These are phyloP conservation scores for Rosa persica DNA, from an alignment of 306 rosid genomes.

Conservation along the genomic window DNA sequence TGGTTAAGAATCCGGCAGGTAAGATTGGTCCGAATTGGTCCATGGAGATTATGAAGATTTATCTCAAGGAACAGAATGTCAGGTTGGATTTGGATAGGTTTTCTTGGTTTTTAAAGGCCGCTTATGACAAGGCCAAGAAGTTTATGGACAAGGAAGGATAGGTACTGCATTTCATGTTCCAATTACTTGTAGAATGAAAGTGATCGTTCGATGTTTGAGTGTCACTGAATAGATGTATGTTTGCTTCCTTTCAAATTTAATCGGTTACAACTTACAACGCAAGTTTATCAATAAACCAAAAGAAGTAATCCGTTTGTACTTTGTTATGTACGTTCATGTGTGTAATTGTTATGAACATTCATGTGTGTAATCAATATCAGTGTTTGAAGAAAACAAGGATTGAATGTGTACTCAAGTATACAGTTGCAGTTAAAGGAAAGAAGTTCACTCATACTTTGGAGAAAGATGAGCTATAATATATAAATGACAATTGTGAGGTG, in stretches of 20 bases:
- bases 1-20: background rate
- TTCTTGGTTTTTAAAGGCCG: constrained; percentile 7
- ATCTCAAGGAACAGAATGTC: constrained; percentile 19
- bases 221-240: background rate
- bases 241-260: background rate
- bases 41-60: constrained; percentile 2
- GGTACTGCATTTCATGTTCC: background rate
- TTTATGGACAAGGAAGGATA: constrained; percentile 9
- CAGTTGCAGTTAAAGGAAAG: too few species aligned
- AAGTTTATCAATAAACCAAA: background rate
- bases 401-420: too few species aligned
- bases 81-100: constrained; percentile 17
- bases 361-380: too few species aligned
- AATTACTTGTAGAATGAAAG: background rate
- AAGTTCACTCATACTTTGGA: too few species aligned
- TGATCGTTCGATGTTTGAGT: background rate
- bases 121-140: constrained; percentile 9
- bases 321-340: too few species aligned
- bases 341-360: too few species aligned
- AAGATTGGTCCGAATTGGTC: constrained; percentile 2
- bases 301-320: too few species aligned
- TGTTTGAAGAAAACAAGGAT: too few species aligned
- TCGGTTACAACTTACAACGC: background rate
- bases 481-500: too few species aligned
- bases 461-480: too few species aligned